Conservation (phyloP, 257 asterid species). For the Penstemon newberryi region DNA sequence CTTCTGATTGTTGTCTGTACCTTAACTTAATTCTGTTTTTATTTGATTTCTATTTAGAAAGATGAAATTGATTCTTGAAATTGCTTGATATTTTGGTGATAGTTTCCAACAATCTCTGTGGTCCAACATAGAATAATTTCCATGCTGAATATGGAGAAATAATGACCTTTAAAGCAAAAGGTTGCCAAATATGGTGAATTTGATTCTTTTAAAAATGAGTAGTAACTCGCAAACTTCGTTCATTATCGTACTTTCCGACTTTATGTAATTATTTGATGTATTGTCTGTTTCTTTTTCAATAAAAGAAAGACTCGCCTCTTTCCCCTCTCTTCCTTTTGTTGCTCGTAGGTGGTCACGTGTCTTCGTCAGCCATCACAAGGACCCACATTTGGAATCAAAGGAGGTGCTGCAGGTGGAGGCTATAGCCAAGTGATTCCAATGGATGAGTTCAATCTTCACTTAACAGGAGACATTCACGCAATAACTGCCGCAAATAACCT, state of each 20-base stretch:
- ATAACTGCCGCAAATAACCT: slow-evolving; percentile 97
- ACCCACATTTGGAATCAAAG: slow-evolving; percentile 95
- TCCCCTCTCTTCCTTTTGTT: slow-evolving; percentile 23
- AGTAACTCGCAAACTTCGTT: not conserved
- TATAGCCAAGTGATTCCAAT: slow-evolving; percentile 98
- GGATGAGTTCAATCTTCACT: slow-evolving; percentile 98
- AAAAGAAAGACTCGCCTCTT: not conserved
- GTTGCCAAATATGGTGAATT: not conserved
- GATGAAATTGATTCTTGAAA: not conserved
- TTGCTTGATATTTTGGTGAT: not conserved
- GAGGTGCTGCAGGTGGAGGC: slow-evolving; percentile 99
- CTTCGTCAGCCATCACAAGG: slow-evolving; percentile 97
- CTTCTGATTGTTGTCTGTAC: not conserved
- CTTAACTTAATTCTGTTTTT: not conserved
- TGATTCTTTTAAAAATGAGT: not conserved
- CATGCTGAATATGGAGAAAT: too few relatives aligned
- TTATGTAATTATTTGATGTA: not conserved
- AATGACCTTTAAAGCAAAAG: not conserved
- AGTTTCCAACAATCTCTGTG: not conserved
- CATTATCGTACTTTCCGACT: too few relatives aligned
- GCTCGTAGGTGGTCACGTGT: slow-evolving; percentile 74
- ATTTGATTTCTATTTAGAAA: not conserved
- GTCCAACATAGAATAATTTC: not conserved
- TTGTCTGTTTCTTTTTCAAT: not conserved
- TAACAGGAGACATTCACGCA: slow-evolving; percentile 97